Conservation (phyloP, 495 filamentous ascomycete species). For the Tricharina praecox region DNA sequence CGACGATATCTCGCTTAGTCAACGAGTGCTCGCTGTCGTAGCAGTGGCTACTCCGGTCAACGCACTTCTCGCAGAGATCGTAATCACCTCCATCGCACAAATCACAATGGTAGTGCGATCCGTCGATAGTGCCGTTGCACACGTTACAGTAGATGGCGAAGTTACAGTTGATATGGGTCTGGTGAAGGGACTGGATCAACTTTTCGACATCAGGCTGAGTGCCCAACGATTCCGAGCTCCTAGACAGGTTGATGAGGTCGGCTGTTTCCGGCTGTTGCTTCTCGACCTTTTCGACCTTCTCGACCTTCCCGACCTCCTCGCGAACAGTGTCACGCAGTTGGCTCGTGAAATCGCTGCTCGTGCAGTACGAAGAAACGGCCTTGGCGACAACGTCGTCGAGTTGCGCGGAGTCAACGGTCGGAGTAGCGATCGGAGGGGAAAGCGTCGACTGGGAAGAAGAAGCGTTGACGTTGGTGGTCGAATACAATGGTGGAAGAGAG, state of each 20-base stretch:
- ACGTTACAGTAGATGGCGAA: constrained; percentile 72
- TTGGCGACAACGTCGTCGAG: constrained; percentile 19
- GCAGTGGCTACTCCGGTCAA: constrained; percentile 59
- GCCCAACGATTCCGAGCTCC: not conserved
- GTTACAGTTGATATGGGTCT: not conserved
- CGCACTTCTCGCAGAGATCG: constrained; percentile 72
- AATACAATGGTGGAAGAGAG: constrained; percentile 15
- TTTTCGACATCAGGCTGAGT: not conserved
- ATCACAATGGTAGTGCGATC: constrained; percentile 85
- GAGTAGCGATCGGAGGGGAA: constrained; percentile 1
- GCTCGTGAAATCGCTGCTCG: constrained; percentile 21
- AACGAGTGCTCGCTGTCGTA: constrained; percentile 68
- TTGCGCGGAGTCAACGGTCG: constrained; percentile 8
- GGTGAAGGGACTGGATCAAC: not conserved
- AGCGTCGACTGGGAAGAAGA: constrained; percentile 5
- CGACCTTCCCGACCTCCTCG: constrained; percentile 21
- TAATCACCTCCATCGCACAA: constrained; percentile 87
- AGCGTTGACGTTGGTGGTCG: constrained; percentile 4
- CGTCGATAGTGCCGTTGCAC: constrained; percentile 58
- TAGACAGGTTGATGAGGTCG: constrained; percentile 2
- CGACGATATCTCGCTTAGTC: constrained; percentile 69
- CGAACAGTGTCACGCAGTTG: constrained; percentile 24
- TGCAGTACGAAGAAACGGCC: constrained; percentile 23
- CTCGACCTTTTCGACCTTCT: constrained; percentile 24
- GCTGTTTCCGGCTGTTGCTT: constrained; percentile 9